Evolutionary conservation across 1,284 basidiomycete species (phyloP).

Genomic region (Ustilago tritici): DNA sequence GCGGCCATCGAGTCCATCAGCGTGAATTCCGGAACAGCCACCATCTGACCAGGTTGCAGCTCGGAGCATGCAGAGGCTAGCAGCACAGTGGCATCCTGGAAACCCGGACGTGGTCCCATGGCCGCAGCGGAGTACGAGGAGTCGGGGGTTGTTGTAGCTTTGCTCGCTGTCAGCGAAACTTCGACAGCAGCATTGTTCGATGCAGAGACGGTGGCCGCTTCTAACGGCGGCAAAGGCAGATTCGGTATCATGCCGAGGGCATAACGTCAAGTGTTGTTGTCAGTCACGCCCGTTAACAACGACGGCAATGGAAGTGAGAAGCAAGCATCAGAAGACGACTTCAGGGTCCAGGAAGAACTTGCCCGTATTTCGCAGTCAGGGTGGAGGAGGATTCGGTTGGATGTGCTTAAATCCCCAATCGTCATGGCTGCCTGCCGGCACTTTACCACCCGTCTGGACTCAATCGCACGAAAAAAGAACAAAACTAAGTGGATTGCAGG

Average conservation of each 20-base stretch:
- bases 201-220: not conserved
- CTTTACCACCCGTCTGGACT: too few species aligned
- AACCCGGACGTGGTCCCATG: slow-evolving; percentile 8
- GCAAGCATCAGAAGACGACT: not conserved
- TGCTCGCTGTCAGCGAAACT: not conserved
- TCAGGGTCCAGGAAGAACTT: slow-evolving; percentile 8
- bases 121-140: not conserved
- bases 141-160: not conserved
- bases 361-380: not conserved
- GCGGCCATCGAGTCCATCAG: slow-evolving; percentile 89
- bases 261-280: not conserved
- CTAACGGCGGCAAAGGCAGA: not conserved
- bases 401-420: too few species aligned
- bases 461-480: too few species aligned
- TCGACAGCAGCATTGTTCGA: not conserved
- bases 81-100: slow-evolving; percentile 35
- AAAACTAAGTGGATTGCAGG: too few species aligned
- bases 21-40: slow-evolving; percentile 79
- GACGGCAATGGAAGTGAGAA: not conserved
- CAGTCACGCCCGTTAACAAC: not conserved
- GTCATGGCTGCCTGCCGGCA: too few species aligned
- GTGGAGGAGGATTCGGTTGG: not conserved
- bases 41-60: slow-evolving; percentile 73
- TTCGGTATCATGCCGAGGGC: not conserved
- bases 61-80: slow-evolving; percentile 33